phyloP scores from a whole-genome alignment of 2,329 filamentous ascomycete genomes.

The Fusarium irregulare region DNA sequence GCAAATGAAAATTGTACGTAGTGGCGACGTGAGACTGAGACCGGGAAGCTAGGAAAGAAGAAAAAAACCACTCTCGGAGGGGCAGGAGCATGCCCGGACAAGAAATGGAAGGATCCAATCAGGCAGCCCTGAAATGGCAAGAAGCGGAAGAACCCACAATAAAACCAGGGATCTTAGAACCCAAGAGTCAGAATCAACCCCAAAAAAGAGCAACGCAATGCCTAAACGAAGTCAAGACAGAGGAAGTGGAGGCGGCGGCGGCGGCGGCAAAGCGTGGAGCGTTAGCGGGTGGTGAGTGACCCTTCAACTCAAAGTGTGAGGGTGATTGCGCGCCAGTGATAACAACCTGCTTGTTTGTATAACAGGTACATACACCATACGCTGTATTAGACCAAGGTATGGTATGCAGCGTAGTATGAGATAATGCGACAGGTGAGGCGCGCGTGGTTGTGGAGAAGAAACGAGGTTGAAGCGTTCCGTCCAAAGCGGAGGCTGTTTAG shows the following conservation, averaged over 20 bases:
- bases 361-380: background rate
- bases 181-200: slow-evolving; percentile 19
- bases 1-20: slow-evolving; percentile 4
- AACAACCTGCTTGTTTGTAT: background rate
- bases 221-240: slow-evolving; percentile 28
- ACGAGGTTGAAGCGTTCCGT: slow-evolving; percentile 38
- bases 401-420: slow-evolving; percentile 30
- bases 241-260: slow-evolving; percentile 25
- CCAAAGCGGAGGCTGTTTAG: slow-evolving; percentile 36
- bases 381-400: slow-evolving; percentile 4
- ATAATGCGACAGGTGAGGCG: slow-evolving; percentile 44
- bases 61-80: slow-evolving; percentile 30
- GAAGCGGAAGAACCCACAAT: slow-evolving; percentile 23
- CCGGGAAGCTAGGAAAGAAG: slow-evolving; percentile 26
- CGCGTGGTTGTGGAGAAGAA: slow-evolving; percentile 45
- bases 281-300: slow-evolving; percentile 36
- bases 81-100: slow-evolving; percentile 21
- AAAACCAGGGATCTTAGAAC: slow-evolving; percentile 26
- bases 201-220: slow-evolving; percentile 8
- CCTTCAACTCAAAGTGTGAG: slow-evolving; percentile 7
- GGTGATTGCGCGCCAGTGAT: slow-evolving; percentile 35
- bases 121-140: slow-evolving; percentile 24
- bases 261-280: slow-evolving; percentile 37
- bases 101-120: slow-evolving; percentile 28
- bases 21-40: slow-evolving; percentile 39